phyloP scores from a whole-genome alignment of 2,329 filamentous ascomycete genomes.

The Verticillium albo-atrum region DNA sequence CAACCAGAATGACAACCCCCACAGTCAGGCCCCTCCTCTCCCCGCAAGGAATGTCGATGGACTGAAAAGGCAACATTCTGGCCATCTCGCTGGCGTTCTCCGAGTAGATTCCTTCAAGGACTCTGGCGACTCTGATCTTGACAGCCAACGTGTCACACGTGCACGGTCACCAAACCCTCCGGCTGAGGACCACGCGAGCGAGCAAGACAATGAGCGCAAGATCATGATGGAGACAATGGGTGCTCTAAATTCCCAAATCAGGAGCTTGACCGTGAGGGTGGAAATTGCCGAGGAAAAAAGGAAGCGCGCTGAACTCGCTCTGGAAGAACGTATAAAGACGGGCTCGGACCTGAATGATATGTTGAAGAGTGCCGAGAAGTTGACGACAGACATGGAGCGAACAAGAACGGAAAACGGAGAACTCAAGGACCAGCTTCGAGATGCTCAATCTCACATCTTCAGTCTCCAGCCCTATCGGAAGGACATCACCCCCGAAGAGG shows the following conservation, averaged over 20 bases:
- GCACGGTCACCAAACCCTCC: background rate
- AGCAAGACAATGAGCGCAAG: conserved; percentile 13
- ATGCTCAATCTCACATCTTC: conserved; percentile 34
- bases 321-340: background rate
- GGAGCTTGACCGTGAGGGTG: background rate
- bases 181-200: background rate
- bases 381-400: conserved; percentile 14
- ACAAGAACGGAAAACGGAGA: conserved; percentile 21
- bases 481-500: conserved; percentile 30
- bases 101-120: too few relatives aligned
- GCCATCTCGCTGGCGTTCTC: background rate
- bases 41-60: background rate
- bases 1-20: background rate
- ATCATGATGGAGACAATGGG: conserved; percentile 10
- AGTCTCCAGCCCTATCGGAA: conserved; percentile 34
- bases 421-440: conserved; percentile 24
- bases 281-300: background rate
- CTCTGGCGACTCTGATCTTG: background rate
- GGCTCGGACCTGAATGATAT: conserved; percentile 15
- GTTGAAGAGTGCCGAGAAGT: conserved; percentile 17
- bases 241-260: background rate
- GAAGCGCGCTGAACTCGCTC: background rate
- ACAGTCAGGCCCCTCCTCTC: background rate
- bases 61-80: background rate
- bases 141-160: background rate